Evolutionary conservation across 1,139 yeast genomes (phyloP).

Genomic region (Arxiozyma slooffiae): DNA sequence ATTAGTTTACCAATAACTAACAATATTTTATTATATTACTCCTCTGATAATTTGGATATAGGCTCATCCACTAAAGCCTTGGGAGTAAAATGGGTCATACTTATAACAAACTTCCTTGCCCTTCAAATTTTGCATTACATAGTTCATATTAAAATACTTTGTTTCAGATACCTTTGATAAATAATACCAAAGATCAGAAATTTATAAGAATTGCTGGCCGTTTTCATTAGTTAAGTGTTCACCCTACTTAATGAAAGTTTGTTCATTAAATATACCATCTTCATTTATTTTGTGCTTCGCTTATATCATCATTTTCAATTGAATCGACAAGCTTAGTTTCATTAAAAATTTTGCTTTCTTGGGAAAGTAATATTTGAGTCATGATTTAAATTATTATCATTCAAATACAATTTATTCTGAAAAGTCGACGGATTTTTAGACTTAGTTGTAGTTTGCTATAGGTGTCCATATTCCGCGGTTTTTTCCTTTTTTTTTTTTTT

Average conservation of each 20-base stretch:
- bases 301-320: neutral
- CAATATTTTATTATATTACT: too few relatives aligned
- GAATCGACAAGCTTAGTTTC: constrained; percentile 8
- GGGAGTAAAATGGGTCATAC: constrained; percentile 72
- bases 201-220: constrained; percentile 39
- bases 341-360: constrained; percentile 18
- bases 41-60: constrained; percentile 6
- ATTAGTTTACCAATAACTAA: too few relatives aligned
- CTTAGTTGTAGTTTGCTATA: constrained; percentile 4
- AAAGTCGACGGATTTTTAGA: neutral
- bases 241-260: constrained; percentile 2
- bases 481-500: constrained; percentile 44
- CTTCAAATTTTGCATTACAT: constrained; percentile 48
- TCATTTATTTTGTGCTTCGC: neutral
- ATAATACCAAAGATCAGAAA: constrained; percentile 81
- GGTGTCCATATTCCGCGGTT: constrained; percentile 21
- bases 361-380: constrained; percentile 23
- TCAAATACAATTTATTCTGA: neutral
- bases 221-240: constrained; percentile 4
- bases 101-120: constrained; percentile 76
- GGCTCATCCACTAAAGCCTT: constrained; percentile 38
- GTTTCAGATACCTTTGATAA: constrained; percentile 39
- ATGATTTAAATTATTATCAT: neutral
- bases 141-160: constrained; percentile 47
- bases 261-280: constrained; percentile 3